These are phyloP conservation scores for Aspergillus uvarum DNA, from an alignment of 2,329 filamentous ascomycete species.

Conservation along the genomic window DNA sequence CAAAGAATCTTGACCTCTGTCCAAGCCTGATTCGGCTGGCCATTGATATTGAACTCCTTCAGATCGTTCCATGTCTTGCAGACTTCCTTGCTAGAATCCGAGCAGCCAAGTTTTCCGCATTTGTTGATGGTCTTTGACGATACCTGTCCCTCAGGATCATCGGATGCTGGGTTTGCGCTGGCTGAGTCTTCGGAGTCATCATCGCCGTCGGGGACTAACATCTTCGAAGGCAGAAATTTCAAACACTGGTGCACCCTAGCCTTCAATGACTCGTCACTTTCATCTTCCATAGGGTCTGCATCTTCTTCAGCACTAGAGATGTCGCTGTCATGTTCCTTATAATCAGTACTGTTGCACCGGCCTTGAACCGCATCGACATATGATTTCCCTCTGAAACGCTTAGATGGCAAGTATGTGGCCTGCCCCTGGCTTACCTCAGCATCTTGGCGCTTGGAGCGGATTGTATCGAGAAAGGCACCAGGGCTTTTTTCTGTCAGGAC, in stretches of 20 bases:
- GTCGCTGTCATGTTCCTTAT: constrained; percentile 12
- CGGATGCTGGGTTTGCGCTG: constrained; percentile 1
- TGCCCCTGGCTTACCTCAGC: constrained; percentile 36
- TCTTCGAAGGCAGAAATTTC: constrained; percentile 6
- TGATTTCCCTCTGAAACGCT: constrained; percentile 30
- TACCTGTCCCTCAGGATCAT: constrained; percentile 13
- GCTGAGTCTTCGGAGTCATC: neutral
- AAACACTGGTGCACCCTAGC: constrained; percentile 15
- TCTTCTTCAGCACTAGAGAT: constrained; percentile 19
- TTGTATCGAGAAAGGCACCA: constrained; percentile 32
- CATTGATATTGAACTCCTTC: constrained; percentile 26
- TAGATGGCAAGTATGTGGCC: constrained; percentile 41
- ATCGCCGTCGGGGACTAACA: neutral
- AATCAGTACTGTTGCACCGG: neutral
- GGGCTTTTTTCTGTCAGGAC: constrained; percentile 34
- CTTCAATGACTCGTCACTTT: constrained; percentile 18
- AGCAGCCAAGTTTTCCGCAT: constrained; percentile 12
- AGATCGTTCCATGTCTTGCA: constrained; percentile 18
- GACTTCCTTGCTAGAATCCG: constrained; percentile 11
- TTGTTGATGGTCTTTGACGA: neutral
- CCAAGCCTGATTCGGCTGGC: constrained; percentile 19
- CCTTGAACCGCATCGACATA: constrained; percentile 22
- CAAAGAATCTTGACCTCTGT: constrained; percentile 37
- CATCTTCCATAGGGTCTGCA: constrained; percentile 13
- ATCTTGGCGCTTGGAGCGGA: constrained; percentile 29